Evolutionary conservation across 352 stramenopile genomes (phyloP), one percentile per base, ranked within the genome.

Genomic region (Pythium scleroteichum): DNA sequence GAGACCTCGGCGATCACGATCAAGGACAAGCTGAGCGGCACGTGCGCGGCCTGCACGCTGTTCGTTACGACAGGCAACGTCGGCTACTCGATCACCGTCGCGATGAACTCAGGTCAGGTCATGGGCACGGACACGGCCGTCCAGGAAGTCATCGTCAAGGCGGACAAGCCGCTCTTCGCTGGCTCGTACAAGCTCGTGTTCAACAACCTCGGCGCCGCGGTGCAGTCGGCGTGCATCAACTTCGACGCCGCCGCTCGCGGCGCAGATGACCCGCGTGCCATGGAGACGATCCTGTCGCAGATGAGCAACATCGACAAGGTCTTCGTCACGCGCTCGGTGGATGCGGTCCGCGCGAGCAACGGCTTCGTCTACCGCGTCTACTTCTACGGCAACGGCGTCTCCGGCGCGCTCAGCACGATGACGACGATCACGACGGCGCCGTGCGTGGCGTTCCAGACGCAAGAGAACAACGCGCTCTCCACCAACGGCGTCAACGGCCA

Each of bases 291-390:
- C 14, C 60, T 94, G 0, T 52, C 72, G 29, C 38, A 51, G 0
- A 79, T 94, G 79, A 40, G 48, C 32, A 94, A 94, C 52, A 84
- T 94, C 24, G 85, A 94, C 65, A 75, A 76, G 12, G 83, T 92
- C 13, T 89, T 76, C 40, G 85, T 94, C n/a, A 87, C 78, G 6
- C 75, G 75, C 17, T 61, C 54, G 0, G 12, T 67, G 4, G 69
- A 92, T 24, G 4, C 71, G 0, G 48, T 54, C 1, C 55, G 62
- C 0, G 75, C 74, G 10, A 51, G 53, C 2, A 91, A 86, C 33
- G 85, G 85, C 0, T 90, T 82, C 52, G 58, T 92, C 5, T 94
- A 92, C 40, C 58, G 38, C 0, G 69, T 94, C 17, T 92, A 91
- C 55, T 94, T 94, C 39, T 81, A 88, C 35, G 85, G 83, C 3